A percentile compares a stretch with the other conserved stretches of the same genome.
Evolutionary conservation across 2,329 filamentous ascomycete species (phyloP).

Genomic region (Pseudocercospora fijiensis): DNA sequence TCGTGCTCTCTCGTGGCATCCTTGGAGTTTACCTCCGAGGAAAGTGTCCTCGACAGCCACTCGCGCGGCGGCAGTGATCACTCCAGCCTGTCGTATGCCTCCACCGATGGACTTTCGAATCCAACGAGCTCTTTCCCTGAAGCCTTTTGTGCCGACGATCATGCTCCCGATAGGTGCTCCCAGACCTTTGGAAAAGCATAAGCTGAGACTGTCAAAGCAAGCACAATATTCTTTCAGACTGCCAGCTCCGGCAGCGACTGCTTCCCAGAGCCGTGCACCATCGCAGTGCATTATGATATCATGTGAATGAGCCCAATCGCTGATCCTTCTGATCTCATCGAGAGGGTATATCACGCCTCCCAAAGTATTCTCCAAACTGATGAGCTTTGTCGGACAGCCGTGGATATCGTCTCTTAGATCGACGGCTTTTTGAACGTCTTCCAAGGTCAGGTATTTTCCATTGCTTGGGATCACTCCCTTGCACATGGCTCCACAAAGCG

Average conservation of each 20-base stretch:
- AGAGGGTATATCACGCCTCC: slow-evolving; percentile 77
- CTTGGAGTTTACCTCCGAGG: slow-evolving; percentile 61
- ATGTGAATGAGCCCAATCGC: slow-evolving; percentile 62
- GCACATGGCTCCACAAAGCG: slow-evolving; percentile 68
- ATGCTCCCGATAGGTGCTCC: slow-evolving; percentile 79
- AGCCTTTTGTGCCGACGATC: slow-evolving; percentile 58
- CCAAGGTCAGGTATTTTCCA: slow-evolving; percentile 69
- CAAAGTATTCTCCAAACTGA: slow-evolving; percentile 83
- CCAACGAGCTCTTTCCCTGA: slow-evolving; percentile 69
- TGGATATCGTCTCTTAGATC: slow-evolving; percentile 71
- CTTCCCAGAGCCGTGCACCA: slow-evolving; percentile 80
- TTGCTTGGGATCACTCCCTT: slow-evolving; percentile 68
- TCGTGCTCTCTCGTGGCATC: slow-evolving; percentile 63
- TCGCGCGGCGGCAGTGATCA: slow-evolving; percentile 71
- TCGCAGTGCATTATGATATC: slow-evolving; percentile 72
- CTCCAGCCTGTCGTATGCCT: slow-evolving; percentile 72
- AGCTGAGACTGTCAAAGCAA: slow-evolving; percentile 70
- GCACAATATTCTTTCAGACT: slow-evolving; percentile 65
- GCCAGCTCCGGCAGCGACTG: slow-evolving; percentile 67
- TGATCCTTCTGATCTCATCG: slow-evolving; percentile 66
- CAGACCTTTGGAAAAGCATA: slow-evolving; percentile 81
- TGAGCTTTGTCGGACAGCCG: slow-evolving; percentile 74
- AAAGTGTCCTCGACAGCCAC: slow-evolving; percentile 81
- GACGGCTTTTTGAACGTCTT: slow-evolving; percentile 68
- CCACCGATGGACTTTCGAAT: slow-evolving; percentile 79